Conservation (phyloP, 768 basidiomycete species). For the Lentinula sp. region DNA sequence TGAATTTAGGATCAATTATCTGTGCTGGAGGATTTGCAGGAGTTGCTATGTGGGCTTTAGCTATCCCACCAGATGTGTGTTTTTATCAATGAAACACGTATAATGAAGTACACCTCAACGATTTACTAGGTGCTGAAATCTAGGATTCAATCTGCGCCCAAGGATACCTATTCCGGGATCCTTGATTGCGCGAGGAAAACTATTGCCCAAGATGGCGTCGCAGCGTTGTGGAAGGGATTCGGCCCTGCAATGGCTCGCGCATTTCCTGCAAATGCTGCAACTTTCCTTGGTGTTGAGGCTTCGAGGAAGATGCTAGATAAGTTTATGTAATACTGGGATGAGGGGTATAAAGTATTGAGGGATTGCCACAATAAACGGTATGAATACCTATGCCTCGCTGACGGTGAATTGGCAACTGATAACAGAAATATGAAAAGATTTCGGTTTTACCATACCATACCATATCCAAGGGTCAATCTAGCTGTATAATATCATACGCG, state of each 20-base stretch:
- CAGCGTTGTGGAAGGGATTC: constrained; percentile 94
- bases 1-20: constrained; percentile 84
- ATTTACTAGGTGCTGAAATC: constrained; percentile 83
- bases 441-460: no score
- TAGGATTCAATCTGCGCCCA: constrained; percentile 91
- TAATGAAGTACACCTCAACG: constrained; percentile 1
- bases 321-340: constrained; percentile 28
- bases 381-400: no score
- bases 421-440: no score
- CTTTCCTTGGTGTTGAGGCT: constrained; percentile 90
- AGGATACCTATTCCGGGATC: constrained; percentile 93
- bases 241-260: constrained; percentile 97
- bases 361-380: no score
- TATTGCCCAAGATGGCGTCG: constrained; percentile 80
- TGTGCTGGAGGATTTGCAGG: constrained; percentile 92
- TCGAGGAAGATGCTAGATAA: constrained; percentile 79
- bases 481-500: no score
- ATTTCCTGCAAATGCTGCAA: constrained; percentile 96
- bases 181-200: constrained; percentile 91
- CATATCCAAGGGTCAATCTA: no score
- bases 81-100: background rate
- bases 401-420: no score
- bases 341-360: no score
- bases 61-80: constrained; percentile 93
- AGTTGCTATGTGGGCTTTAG: constrained; percentile 97